A percentile compares a stretch with the other conserved stretches of the same genome.
Evolutionary conservation across 768 basidiomycete genomes (phyloP).

Genomic region (Podaxis pistillaris): DNA sequence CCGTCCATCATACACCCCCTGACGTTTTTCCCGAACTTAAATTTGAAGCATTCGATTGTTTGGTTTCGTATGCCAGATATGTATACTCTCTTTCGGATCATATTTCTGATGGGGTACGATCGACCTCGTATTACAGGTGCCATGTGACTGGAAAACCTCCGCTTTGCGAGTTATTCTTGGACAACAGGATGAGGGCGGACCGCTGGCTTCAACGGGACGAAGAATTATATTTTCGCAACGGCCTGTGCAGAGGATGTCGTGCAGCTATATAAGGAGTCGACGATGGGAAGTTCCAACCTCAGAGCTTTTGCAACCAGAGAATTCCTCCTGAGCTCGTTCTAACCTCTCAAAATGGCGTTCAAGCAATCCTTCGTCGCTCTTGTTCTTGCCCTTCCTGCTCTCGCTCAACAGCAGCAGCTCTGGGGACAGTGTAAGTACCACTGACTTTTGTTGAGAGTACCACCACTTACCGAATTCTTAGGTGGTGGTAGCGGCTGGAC

Average conservation of each 20-base stretch:
- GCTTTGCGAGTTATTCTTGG: background rate
- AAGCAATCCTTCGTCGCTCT: constrained; percentile 24
- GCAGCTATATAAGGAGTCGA: background rate
- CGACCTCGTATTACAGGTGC: background rate
- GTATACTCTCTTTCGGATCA: constrained; percentile 1
- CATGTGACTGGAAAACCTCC: constrained; percentile 7
- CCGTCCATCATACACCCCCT: background rate
- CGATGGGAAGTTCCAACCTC: background rate
- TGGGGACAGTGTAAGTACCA: constrained; percentile 29
- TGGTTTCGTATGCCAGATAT: background rate
- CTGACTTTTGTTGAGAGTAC: background rate
- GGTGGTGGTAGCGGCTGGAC: constrained; percentile 38
- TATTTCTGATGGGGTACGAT: background rate
- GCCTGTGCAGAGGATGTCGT: background rate
- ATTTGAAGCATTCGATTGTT: background rate
- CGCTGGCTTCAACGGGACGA: background rate
- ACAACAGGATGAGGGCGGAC: background rate
- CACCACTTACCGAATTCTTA: constrained; percentile 15
- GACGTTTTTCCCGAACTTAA: constrained; percentile 7
- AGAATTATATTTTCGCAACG: background rate
- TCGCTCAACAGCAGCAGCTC: constrained; percentile 26
- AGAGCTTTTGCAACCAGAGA: background rate
- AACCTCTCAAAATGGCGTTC: constrained; percentile 20
- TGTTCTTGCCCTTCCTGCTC: constrained; percentile 23
- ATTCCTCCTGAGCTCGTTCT: background rate